Conservation (phyloP, 2,329 filamentous ascomycete genomes). For the Sporothrix brunneoviolacea region DNA sequence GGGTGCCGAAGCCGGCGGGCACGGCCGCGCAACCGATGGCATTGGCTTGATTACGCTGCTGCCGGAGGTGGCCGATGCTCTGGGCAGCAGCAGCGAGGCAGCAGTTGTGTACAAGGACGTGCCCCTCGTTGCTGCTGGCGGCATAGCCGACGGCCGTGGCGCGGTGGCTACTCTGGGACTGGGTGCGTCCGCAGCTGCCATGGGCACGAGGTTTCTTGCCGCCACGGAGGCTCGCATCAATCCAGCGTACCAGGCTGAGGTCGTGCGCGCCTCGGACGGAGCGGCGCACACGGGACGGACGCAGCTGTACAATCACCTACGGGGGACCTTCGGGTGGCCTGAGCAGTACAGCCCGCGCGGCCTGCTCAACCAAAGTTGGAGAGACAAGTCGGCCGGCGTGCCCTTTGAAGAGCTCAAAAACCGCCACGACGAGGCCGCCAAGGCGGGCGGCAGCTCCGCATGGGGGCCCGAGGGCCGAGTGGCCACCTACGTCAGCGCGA, state of each 20-base stretch:
- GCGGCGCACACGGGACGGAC: slow-evolving; percentile 34
- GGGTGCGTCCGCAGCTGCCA: slow-evolving; percentile 46
- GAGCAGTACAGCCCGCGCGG: slow-evolving; percentile 33
- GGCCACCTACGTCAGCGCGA: slow-evolving; percentile 17
- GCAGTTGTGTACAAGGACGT: slow-evolving; percentile 29
- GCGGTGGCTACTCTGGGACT: slow-evolving; percentile 49
- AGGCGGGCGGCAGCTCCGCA: slow-evolving; percentile 24
- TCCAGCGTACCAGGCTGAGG: slow-evolving; percentile 36
- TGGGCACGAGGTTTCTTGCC: slow-evolving; percentile 61
- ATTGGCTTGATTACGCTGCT: slow-evolving; percentile 50
- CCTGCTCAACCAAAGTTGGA: slow-evolving; percentile 34
- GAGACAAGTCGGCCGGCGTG: slow-evolving; percentile 33
- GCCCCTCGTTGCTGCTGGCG: slow-evolving; percentile 50
- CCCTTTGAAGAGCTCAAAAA: slow-evolving; percentile 36
- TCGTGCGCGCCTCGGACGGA: slow-evolving; percentile 34
- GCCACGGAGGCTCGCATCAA: slow-evolving; percentile 33
- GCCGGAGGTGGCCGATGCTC: slow-evolving; percentile 47
- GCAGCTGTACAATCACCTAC: slow-evolving; percentile 37
- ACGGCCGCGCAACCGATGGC: slow-evolving; percentile 46
- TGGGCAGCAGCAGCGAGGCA: slow-evolving; percentile 36
- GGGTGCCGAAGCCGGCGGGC: slow-evolving; percentile 58
- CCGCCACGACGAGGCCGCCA: slow-evolving; percentile 32
- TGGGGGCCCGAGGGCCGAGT: slow-evolving; percentile 22
- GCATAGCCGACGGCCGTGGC: slow-evolving; percentile 50
- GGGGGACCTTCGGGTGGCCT: slow-evolving; percentile 38